Evolutionary conservation across 805 yeast species (phyloP).

Genomic region (Pichia exigua): DNA sequence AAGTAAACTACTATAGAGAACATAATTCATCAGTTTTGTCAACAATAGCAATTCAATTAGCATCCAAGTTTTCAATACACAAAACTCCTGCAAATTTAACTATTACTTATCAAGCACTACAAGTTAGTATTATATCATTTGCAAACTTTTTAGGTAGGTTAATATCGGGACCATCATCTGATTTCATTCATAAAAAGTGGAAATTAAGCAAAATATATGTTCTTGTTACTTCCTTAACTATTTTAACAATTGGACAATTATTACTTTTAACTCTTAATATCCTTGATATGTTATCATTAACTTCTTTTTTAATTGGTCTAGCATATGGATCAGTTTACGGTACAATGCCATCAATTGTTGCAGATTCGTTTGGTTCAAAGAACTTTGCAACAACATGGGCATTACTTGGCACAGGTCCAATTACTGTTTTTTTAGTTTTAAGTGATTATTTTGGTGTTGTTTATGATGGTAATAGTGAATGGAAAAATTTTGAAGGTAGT

Average conservation of each 20-base stretch:
- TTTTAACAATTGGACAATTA: constrained; percentile 32
- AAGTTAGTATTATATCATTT: constrained; percentile 59
- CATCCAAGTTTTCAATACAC: not conserved
- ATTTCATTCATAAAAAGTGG: constrained; percentile 42
- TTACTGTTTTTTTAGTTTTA: constrained; percentile 44
- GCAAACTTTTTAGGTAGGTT: constrained; percentile 61
- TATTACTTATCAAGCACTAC: constrained; percentile 54
- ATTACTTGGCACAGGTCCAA: constrained; percentile 61
- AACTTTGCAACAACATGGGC: constrained; percentile 76
- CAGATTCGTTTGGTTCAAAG: constrained; percentile 61
- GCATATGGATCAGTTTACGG: constrained; percentile 70
- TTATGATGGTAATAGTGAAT: constrained; percentile 38
- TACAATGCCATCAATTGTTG: constrained; percentile 65
- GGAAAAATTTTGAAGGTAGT: constrained; percentile 29
- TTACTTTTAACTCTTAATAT: constrained; percentile 32
- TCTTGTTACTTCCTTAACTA: constrained; percentile 33
- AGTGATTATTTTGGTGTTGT: constrained; percentile 49
- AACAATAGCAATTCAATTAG: constrained; percentile 1
- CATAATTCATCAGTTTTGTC: not conserved
- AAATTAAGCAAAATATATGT: constrained; percentile 63
- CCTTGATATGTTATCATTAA: constrained; percentile 34
- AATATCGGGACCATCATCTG: constrained; percentile 58
- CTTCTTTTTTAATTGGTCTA: constrained; percentile 52
- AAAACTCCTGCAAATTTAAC: constrained; percentile 28
- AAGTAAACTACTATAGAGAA: constrained; percentile 23